Percentiles rank a stretch among this genome's conserved stretches.
Conservation (phyloP, 805 yeast genomes). For the Starmerella vitae region DNA sequence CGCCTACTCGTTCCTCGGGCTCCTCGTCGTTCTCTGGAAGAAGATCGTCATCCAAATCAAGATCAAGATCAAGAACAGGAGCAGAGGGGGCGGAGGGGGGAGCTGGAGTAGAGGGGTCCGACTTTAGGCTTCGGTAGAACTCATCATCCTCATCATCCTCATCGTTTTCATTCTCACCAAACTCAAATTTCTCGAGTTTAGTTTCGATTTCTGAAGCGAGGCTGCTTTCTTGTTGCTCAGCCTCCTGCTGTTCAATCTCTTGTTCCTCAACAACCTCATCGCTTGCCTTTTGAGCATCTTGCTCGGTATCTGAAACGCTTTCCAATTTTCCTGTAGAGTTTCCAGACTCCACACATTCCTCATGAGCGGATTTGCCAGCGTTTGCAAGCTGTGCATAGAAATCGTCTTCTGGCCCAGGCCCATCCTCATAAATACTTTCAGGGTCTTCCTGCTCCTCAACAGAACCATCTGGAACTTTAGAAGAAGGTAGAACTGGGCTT, state of each 20-base stretch:
- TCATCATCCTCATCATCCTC: conserved; percentile 3
- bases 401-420: background rate
- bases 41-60: conserved; percentile 21
- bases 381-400: background rate
- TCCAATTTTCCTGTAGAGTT: too few species aligned
- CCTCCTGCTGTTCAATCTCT: background rate
- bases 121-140: conserved; percentile 5
- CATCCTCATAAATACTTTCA: background rate
- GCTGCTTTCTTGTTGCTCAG: background rate
- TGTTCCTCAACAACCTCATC: background rate
- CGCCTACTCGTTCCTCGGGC: background rate
- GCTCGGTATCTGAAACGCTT: background rate
- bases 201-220: background rate
- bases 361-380: background rate
- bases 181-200: conserved; percentile 1
- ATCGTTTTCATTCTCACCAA: background rate
- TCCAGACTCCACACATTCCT: background rate
- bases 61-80: conserved; percentile 1
- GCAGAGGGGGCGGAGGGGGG: background rate
- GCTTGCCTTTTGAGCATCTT: background rate
- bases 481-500: too few species aligned
- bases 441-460: background rate
- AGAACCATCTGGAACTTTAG: too few species aligned
- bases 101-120: background rate
- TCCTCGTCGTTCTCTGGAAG: conserved; percentile 17